phyloP scores from a whole-genome alignment of 257 asterid species.

The Solanum dulcamara region DNA sequence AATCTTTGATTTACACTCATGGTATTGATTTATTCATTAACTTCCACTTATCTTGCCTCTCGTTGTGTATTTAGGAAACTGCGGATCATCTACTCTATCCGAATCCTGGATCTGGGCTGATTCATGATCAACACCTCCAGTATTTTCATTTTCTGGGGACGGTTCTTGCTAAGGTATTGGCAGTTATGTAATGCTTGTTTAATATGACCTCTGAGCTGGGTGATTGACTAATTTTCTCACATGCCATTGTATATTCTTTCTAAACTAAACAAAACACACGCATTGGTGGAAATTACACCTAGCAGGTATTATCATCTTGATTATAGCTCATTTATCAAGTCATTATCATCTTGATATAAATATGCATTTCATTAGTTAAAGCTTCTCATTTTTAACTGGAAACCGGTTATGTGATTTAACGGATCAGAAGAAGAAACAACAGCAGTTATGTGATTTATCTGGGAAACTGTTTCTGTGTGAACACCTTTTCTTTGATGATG shows the following conservation, averaged over 20 bases:
- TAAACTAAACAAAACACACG: background rate
- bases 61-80: slow-evolving; percentile 61
- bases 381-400: background rate
- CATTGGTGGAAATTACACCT: background rate
- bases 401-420: background rate
- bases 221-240: background rate
- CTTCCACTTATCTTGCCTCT: slow-evolving; percentile 3
- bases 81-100: slow-evolving; percentile 92
- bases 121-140: slow-evolving; percentile 88
- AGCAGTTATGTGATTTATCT: background rate
- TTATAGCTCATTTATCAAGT: background rate
- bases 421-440: background rate
- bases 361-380: background rate
- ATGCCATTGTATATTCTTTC: background rate
- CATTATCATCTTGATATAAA: background rate
- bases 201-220: background rate
- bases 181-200: background rate
- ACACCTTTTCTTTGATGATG: background rate
- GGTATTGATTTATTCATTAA: background rate
- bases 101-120: slow-evolving; percentile 89
- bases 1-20: background rate
- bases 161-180: slow-evolving; percentile 85
- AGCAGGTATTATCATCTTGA: background rate
- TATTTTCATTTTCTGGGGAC: slow-evolving; percentile 91
- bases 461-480: background rate